Evolutionary conservation across 495 filamentous ascomycete species (phyloP), one percentile per base, ranked within the genome.

Genomic region (Recurvomyces mirabilis): DNA sequence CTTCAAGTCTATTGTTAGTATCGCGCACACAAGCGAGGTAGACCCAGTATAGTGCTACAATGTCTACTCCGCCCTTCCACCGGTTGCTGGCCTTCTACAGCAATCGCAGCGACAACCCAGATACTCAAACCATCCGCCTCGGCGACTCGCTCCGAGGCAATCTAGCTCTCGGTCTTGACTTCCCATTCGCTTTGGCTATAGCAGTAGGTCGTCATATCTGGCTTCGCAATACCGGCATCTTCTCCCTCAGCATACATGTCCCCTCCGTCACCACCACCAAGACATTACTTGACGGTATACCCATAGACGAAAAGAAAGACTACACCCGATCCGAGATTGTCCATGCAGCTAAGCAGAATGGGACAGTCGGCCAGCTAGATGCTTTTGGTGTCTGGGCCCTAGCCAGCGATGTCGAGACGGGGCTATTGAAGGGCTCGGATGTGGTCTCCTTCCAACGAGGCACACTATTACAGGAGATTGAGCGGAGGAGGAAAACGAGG

Each of bases 21-120:
- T n/a, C n/a, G n/a, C n/a, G n/a, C n/a, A n/a, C n/a, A n/a, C n/a
- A n/a, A n/a, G n/a, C n/a, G n/a, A n/a, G n/a, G n/a, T n/a, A n/a
- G n/a, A n/a, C n/a, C n/a, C n/a, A n/a, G n/a, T n/a, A n/a, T n/a
- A n/a, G n/a, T n/a, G n/a, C n/a, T n/a, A n/a, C n/a, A n/a, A n/a
- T n/a, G n/a, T n/a, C n/a, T n/a, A 23, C 36, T 12, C 18, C 49
- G 6, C 50, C 50, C 33, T 53, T 53, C 50, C 50, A 53, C 35
- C 38, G 45, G 44, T 45, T 53, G 26, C 50, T 53, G 17, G 25
- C 45, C 23, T 53, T 32, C 39, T 53, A 53, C 44, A 39, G 44
- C 38, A 48, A 43, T 25, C 39, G 38, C 38, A 21, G 35, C 45
- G 20, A 32, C 28, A 4, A 11, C 36, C 44, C 44, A 9, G 25